Percentiles rank a stretch among this genome's conserved stretches.
Conservation (phyloP, 129 eudicot genomes). For the Arctium minus region DNA sequence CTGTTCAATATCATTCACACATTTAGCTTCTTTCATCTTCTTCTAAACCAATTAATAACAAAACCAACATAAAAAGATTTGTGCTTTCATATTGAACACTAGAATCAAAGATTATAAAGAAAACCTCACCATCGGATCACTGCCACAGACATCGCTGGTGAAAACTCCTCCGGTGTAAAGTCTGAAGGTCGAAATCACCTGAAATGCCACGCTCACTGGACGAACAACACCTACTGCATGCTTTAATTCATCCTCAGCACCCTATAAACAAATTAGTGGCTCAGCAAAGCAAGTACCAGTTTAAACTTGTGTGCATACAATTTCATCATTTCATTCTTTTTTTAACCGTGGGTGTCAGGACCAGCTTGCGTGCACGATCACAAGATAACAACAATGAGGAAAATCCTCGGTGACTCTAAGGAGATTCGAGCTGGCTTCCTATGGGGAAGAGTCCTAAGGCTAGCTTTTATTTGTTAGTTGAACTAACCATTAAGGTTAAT, state of each 20-base stretch:
- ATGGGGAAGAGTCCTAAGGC: too few species aligned
- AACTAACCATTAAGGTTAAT: too few species aligned
- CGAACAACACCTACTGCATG: slow-evolving; percentile 90
- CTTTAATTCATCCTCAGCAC: slow-evolving; percentile 96
- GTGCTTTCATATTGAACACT: neutral
- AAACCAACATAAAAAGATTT: neutral
- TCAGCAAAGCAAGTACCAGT: too few species aligned
- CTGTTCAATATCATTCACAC: slow-evolving; percentile 37
- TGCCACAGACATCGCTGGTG: slow-evolving; percentile 81
- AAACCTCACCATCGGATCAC: slow-evolving; percentile 63
- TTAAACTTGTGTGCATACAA: too few species aligned
- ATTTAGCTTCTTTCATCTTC: neutral
- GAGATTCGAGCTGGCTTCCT: too few species aligned
- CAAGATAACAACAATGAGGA: too few species aligned
- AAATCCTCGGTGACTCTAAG: too few species aligned
- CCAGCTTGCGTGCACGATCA: too few species aligned
- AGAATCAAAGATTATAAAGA: neutral
- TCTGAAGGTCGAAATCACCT: slow-evolving; percentile 58
- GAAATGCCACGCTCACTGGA: slow-evolving; percentile 97
- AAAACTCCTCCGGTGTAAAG: slow-evolving; percentile 75
- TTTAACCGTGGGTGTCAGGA: too few species aligned
- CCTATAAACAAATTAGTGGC: slow-evolving; percentile 37
- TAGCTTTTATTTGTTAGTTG: too few species aligned
- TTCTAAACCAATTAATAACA: neutral
- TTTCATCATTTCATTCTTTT: too few species aligned